phyloP scores from a whole-genome alignment of 441 rosid genomes.

The Pelargonium australe region DNA sequence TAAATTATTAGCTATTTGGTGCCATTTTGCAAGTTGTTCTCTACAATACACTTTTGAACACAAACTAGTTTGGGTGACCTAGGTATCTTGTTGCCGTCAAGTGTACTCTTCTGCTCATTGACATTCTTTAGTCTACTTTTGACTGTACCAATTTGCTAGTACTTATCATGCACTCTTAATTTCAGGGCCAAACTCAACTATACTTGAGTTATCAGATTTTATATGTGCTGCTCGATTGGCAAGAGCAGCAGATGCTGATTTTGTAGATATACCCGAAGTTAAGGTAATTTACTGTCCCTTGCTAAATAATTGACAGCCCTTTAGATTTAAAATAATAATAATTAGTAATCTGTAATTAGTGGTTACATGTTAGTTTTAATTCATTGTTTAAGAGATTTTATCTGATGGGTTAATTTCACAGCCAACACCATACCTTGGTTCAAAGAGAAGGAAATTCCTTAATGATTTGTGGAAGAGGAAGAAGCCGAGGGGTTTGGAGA shows the following conservation, averaged over 20 bases:
- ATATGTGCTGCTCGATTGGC: conserved; percentile 75
- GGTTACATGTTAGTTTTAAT: background rate
- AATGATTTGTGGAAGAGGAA: background rate
- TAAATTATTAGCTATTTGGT: too few species aligned
- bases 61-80: too few species aligned
- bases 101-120: too few species aligned
- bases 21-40: too few species aligned
- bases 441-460: background rate
- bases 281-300: conserved; percentile 33
- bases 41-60: too few species aligned
- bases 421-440: conserved; percentile 6
- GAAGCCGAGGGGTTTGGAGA: conserved; percentile 23
- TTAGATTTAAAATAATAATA: background rate
- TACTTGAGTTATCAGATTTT: conserved; percentile 64
- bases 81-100: too few species aligned
- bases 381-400: background rate
- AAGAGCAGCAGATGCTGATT: conserved; percentile 45
- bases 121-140: background rate
- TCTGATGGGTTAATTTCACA: background rate
- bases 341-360: background rate
- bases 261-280: conserved; percentile 36
- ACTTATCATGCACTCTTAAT: conserved; percentile 12
- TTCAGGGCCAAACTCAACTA: conserved; percentile 57
- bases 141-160: background rate
- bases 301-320: background rate